Evolutionary conservation across 352 stramenopile species (phyloP), one percentile per base, ranked within the genome.

Genomic region (Phytophthora colocasiae): DNA sequence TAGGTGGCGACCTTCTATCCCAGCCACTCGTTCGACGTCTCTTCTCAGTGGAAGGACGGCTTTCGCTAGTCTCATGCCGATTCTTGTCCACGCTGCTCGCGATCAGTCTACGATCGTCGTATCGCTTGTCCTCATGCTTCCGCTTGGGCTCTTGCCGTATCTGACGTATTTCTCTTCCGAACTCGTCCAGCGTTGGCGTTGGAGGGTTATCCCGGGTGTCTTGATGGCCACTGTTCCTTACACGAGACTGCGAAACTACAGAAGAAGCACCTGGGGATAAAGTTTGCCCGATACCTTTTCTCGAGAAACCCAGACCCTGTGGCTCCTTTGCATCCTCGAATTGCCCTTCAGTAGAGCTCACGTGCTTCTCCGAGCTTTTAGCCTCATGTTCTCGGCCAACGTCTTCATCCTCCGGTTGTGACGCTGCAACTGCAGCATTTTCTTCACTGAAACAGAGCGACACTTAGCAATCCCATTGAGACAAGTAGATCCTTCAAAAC

Each of bases 281-380:
- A 50, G 66, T 67, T 40, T 64, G 59, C 0, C 69, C 68, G 6
- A 81, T 61, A n/a, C 69, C 63, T n/a, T 15, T 69, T 4, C 19
- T 59, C 15, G 72, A 67, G 44, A 83, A 76, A 1, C 69, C 75
- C 6, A 80, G 62, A 3, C 77, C 73, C 45, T 53, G 73, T 46
- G 65, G 45, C 14, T 66, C 60, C 6, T 40, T 26, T 12, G 81
- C 81, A 41, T 92, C 83, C 14, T 90, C 85, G 58, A 93, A 92
- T 58, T 93, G 81, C 9, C 63, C 71, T 22, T 71, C 63, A 27
- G 34, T 63, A 39, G 17, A 10, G 2, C 4, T 27, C 29, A 10
- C 29, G 32, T 51, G 45, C 29, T 36, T 17, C 8, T 64, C 51
- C 26, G 29, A 36, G n/a, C 29, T 41, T 12, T 58, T 56, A 7